A percentile compares a stretch with the other conserved stretches of the same genome.
These are phyloP conservation scores for Pyrus betulifolia DNA, from an alignment of 306 rosid genomes.

Conservation along the genomic window DNA sequence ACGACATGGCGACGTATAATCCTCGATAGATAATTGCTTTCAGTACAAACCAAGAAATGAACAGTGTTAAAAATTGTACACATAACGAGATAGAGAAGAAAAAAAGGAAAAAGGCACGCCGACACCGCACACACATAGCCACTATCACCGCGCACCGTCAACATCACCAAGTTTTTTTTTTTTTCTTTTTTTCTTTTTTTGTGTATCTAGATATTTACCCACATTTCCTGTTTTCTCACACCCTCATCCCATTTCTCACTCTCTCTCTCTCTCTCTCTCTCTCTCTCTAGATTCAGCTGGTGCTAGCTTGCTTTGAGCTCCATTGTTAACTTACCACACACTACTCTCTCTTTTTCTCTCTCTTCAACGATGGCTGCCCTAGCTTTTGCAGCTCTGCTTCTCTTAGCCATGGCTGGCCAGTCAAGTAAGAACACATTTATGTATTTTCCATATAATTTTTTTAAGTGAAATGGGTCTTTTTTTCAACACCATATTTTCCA, in stretches of 20 bases:
- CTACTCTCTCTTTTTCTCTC: background rate
- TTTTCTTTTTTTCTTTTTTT: background rate
- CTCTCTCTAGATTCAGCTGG: slow-evolving; percentile 1
- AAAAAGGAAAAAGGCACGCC: background rate
- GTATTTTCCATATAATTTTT: background rate
- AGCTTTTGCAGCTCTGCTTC: slow-evolving; percentile 37
- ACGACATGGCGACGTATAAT: too few species aligned
- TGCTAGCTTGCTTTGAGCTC: background rate
- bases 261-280: background rate
- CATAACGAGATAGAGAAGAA: background rate
- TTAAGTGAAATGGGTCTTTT: background rate
- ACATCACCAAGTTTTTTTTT: background rate
- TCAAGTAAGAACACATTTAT: slow-evolving; percentile 41
- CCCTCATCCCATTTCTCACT: background rate
- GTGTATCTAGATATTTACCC: background rate
- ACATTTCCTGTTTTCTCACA: background rate
- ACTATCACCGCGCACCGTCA: background rate
- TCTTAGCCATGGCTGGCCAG: slow-evolving; percentile 48
- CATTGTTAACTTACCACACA: slow-evolving; percentile 1
- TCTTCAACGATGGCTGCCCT: slow-evolving; percentile 41
- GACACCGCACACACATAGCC: background rate
- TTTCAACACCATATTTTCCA: background rate
- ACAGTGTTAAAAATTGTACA: background rate
- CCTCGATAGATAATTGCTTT: too few species aligned
- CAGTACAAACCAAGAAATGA: background rate